These are phyloP conservation scores for Verbena officinalis DNA, from an alignment of 257 asterid species.

Conservation along the genomic window DNA sequence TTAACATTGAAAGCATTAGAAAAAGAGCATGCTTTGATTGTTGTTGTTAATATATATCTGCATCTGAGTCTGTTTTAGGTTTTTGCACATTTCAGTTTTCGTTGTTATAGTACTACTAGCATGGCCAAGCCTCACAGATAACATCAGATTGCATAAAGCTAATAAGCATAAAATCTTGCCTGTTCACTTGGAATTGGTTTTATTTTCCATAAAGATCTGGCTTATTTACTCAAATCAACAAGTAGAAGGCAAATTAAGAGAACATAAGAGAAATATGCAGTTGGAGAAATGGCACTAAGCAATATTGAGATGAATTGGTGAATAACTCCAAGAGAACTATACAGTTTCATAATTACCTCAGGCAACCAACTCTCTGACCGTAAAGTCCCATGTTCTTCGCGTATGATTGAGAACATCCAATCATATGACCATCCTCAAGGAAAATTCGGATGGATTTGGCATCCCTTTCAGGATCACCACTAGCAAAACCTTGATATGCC, in stretches of 20 bases:
- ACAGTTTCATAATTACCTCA: conserved; percentile 53
- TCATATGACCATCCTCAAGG: conserved; percentile 91
- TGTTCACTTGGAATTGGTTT: not conserved
- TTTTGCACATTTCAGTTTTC: not conserved
- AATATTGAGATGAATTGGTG: not conserved
- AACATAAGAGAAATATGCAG: not conserved
- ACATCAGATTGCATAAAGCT: not conserved
- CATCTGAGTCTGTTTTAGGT: not conserved
- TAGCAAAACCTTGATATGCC: conserved; percentile 99
- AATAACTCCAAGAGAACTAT: conserved; percentile 13
- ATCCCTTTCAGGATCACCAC: conserved; percentile 97
- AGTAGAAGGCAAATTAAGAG: not conserved
- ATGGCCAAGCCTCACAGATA: not conserved
- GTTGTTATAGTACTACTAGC: not conserved
- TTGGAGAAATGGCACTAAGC: not conserved
- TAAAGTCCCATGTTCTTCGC: conserved; percentile 99
- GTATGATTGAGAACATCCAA: conserved; percentile 96
- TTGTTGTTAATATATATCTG: not conserved
- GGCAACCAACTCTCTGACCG: conserved; percentile 98
- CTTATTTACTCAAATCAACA: not conserved
- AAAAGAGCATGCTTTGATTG: not conserved
- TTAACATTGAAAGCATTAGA: conserved; percentile 22
- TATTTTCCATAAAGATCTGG: not conserved
- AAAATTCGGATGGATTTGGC: conserved; percentile 90
- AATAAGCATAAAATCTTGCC: not conserved